Conservation (phyloP, 2,329 filamentous ascomycete genomes). For the Didymella sp. region DNA sequence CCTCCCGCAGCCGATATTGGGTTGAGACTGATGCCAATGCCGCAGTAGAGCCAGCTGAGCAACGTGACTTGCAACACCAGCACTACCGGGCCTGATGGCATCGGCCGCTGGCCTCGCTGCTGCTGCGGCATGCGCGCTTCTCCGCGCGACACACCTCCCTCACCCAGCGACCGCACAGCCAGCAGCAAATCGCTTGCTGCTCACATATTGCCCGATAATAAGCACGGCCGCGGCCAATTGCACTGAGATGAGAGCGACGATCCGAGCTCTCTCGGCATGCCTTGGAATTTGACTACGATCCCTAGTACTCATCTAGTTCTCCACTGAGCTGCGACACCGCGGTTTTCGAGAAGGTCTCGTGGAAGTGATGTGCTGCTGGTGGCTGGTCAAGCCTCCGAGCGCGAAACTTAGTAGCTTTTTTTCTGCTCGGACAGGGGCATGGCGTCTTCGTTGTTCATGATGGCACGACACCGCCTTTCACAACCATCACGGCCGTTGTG, state of each 20-base stretch:
- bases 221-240: constrained; percentile 31
- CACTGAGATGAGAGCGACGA: constrained; percentile 26
- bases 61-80: constrained; percentile 34
- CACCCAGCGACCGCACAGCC: constrained; percentile 17
- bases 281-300: constrained; percentile 20
- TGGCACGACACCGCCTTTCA: constrained; percentile 20
- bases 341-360: constrained; percentile 44
- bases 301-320: constrained; percentile 19
- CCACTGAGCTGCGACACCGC: constrained; percentile 25
- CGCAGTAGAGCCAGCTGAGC: constrained; percentile 21
- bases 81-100: constrained; percentile 12
- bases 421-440: constrained; percentile 10
- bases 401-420: constrained; percentile 6
- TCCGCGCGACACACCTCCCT: constrained; percentile 23
- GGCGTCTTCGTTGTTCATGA: constrained; percentile 4
- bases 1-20: constrained; percentile 20
- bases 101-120: constrained; percentile 8
- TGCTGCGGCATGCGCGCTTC: constrained; percentile 28
- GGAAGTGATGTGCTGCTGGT: constrained; percentile 42
- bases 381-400: constrained; percentile 21
- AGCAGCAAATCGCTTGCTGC: constrained; percentile 16
- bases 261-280: constrained; percentile 28
- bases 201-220: constrained; percentile 34
- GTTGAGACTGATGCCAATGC: constrained; percentile 1
- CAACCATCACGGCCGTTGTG: constrained; percentile 7